These are phyloP conservation scores for Paecilomyces dactylethromorphus DNA, from an alignment of 2,329 filamentous ascomycete genomes.

Conservation along the genomic window DNA sequence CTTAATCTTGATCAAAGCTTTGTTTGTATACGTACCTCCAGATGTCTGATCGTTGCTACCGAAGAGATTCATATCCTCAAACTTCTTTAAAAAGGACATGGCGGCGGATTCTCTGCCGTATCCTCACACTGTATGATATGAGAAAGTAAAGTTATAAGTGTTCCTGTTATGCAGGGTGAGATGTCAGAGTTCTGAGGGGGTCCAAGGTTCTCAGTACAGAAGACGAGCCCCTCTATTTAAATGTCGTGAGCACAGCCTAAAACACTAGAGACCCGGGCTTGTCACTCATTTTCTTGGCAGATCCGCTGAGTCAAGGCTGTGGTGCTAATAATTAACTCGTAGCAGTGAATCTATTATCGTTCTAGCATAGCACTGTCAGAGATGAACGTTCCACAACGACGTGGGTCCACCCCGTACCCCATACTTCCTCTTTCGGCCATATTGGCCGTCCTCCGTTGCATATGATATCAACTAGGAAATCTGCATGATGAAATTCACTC, in stretches of 20 bases:
- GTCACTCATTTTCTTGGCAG: neutral
- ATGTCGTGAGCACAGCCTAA: neutral
- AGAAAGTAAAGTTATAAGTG: neutral
- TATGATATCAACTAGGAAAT: neutral
- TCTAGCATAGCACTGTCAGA: neutral
- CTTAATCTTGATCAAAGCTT: neutral
- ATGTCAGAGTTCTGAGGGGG: neutral
- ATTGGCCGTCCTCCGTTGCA: neutral
- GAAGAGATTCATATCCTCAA: conserved; percentile 45
- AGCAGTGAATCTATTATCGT: neutral
- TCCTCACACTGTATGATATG: neutral
- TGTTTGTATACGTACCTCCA: conserved; percentile 7
- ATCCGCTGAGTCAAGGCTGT: neutral
- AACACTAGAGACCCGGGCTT: neutral
- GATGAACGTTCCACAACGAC: neutral
- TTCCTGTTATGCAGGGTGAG: neutral
- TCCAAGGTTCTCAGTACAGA: neutral
- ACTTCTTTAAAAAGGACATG: conserved; percentile 44
- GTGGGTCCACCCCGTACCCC: neutral
- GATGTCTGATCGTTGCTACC: conserved; percentile 27
- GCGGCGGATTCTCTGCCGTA: neutral
- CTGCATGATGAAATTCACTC: too few relatives aligned
- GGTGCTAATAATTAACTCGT: neutral
- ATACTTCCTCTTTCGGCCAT: neutral
- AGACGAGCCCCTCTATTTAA: neutral